Evolutionary conservation across 2,329 filamentous ascomycete species (phyloP), one percentile per base, ranked within the genome.

Genomic region (Colletotrichum falcatum): DNA sequence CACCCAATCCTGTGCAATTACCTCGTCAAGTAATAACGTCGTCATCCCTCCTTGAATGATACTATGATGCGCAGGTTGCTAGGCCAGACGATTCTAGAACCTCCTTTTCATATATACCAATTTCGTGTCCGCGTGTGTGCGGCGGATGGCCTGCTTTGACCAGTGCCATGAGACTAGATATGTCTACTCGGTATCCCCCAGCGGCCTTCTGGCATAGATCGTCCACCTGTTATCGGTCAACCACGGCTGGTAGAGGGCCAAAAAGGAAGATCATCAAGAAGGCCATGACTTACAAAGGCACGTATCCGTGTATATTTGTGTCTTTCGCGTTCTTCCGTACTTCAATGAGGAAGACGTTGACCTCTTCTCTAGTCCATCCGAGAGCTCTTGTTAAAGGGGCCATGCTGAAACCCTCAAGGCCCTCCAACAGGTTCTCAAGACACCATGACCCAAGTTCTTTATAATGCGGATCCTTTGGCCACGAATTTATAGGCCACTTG

Each of bases 401-500:
- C 53, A 77, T 75, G 11, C 76, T 78, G 30, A 79, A 74, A 26
- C 73, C 77, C 30, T 79, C 74, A 30, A 79, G 72, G n/a, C 75
- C 77, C 30, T 79, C 75, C 20, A 79, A 64, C 35, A 78, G 74
- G 53, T 80, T 80, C 39, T 75, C 74, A 74, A 79, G 76, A 61
- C 77, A 74, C 75, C 77, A 75, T 53, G 73, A 66, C 54, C 81
- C 81, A 30, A 82, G 73, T 60, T 78, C 74, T 72, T 80, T 82
- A 68, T 80, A 73, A 23, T 79, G 75, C n/a, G 67, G 69, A 12
- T 80, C 80, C 49, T 76, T 77, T 2, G 81, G 74, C 81, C 81
- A 83, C 2, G 77, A 71, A 56, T 77, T 80, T 5, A 77, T 75
- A 3, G 80, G 80, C 11, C 79, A 74, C 16, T 77, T 76, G 35